Evolutionary conservation across 2,329 filamentous ascomycete genomes (phyloP).

Genomic region (Paramyrothecium sp.): DNA sequence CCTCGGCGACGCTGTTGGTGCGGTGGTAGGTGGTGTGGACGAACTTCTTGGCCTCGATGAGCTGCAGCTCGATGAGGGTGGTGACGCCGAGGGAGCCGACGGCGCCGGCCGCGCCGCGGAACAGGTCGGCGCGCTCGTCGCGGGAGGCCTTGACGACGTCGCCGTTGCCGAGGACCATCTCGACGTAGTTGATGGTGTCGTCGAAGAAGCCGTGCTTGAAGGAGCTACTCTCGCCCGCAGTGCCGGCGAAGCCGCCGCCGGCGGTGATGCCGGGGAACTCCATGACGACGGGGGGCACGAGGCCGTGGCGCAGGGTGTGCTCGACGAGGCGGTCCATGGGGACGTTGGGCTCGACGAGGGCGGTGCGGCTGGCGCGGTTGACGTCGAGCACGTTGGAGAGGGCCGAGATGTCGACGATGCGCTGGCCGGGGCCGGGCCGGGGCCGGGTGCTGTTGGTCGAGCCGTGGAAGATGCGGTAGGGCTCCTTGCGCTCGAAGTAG

Average conservation of each 20-base stretch:
- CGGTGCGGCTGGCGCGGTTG: slow-evolving; percentile 52
- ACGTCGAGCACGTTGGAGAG: slow-evolving; percentile 65
- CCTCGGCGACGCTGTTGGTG: slow-evolving; percentile 44
- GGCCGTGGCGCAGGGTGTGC: slow-evolving; percentile 60
- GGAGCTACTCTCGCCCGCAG: slow-evolving; percentile 67
- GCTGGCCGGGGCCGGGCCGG: slow-evolving; percentile 26
- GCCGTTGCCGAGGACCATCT: slow-evolving; percentile 69
- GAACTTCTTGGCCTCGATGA: slow-evolving; percentile 58
- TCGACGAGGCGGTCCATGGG: slow-evolving; percentile 71
- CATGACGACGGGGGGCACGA: slow-evolving; percentile 72
- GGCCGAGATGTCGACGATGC: slow-evolving; percentile 60
- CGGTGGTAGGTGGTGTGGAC: slow-evolving; percentile 64
- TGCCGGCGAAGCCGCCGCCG: slow-evolving; percentile 70
- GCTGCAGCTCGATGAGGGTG: slow-evolving; percentile 63
- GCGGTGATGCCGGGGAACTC: slow-evolving; percentile 76
- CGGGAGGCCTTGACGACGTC: slow-evolving; percentile 55
- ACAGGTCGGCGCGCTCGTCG: slow-evolving; percentile 51
- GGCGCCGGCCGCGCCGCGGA: slow-evolving; percentile 63
- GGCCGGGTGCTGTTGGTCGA: slow-evolving; percentile 73
- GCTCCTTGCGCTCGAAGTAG: slow-evolving; percentile 47
- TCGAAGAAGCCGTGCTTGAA: slow-evolving; percentile 74
- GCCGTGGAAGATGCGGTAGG: slow-evolving; percentile 76
- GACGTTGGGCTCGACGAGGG: slow-evolving; percentile 73
- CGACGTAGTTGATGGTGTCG: slow-evolving; percentile 59
- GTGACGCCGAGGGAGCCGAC: slow-evolving; percentile 68